Base-by-base conservation (phyloP, 192 early-diverging fungal genomes). In the Dimargaris xerosporica region DNA sequence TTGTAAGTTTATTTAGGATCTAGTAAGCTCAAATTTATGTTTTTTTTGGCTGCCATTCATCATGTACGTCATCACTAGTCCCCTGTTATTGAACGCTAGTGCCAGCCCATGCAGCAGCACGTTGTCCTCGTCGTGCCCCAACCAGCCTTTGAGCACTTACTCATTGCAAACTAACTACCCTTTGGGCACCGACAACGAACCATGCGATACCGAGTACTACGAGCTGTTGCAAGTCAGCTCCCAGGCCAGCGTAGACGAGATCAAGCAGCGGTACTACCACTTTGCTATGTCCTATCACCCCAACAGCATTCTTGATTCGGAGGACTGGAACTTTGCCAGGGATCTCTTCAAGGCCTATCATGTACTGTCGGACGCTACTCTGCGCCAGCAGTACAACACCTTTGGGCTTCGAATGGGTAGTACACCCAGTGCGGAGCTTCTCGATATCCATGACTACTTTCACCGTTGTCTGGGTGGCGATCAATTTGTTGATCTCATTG, bases 321-420 rank as follows among this genome's bases (percentile, higher is more conserved):
- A 80, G 53, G 79, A 76, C 48, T 70, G 72, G 39, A 76, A 80
- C 29, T 70, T 71, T 48, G 97, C 96, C 68, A 95, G 97, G 73
- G 81, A 81, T 68, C 88, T 99, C 30, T 94, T 92, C 12, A 92
- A 96, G 68, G 96, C 96, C 30, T 97, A 99, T 69, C 91, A 94
- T 74, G 83, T 97, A 12, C 77, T 99, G 19, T 93, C 91, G 10
- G 94, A 99, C 65, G 90, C 91, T 9, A 80, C 89, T 59, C 70
- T 87, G 69, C 82, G 96, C 66, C 77, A 86, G 30, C 73, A 78
- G 55, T 99, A 99, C 74, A 96, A 99, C 69, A 82, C 83, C 65
- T 78, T 85, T 67, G 93, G 90, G 39, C 78, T 80, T 28, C 79
- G 80, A 26, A 78, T 78, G 68, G 71, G 77, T 47, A 62, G 72